Percentiles rank a stretch among this genome's conserved stretches.
These are phyloP conservation scores for Cornus florida DNA, from an alignment of 148 eudicot genomes.

Conservation along the genomic window DNA sequence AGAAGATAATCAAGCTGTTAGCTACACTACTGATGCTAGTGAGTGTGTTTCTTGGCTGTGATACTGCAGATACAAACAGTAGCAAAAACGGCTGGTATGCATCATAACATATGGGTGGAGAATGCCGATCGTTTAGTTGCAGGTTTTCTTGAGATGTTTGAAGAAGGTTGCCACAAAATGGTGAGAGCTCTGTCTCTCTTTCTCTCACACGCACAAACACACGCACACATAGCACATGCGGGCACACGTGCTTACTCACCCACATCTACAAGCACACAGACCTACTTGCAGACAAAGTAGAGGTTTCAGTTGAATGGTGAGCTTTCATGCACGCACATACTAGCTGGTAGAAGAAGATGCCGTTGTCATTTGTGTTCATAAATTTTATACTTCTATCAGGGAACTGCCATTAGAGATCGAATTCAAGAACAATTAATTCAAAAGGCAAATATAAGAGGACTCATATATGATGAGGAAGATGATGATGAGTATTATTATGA, in stretches of 20 bases:
- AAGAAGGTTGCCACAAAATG: constrained; percentile 97
- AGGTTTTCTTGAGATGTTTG: constrained; percentile 97
- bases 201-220: neutral
- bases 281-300: neutral
- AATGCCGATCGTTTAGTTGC: constrained; percentile 90
- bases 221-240: neutral
- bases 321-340: too few relatives aligned
- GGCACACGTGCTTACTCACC: too few relatives aligned
- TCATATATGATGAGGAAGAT: constrained; percentile 30
- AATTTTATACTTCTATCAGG: constrained; percentile 32
- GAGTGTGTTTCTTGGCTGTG: neutral
- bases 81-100: constrained; percentile 40
- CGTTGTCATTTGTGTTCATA: neutral
- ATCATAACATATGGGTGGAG: constrained; percentile 84
- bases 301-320: neutral
- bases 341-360: neutral
- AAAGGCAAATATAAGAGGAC: constrained; percentile 33
- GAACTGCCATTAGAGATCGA: constrained; percentile 67
- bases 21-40: neutral
- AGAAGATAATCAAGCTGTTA: neutral
- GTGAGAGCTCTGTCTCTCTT: constrained; percentile 25
- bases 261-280: too few relatives aligned
- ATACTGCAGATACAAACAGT: constrained; percentile 59
- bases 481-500: constrained; percentile 40
- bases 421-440: constrained; percentile 57